phyloP scores from a whole-genome alignment of 805 yeast genomes.

The Ogataea paraovalis region DNA sequence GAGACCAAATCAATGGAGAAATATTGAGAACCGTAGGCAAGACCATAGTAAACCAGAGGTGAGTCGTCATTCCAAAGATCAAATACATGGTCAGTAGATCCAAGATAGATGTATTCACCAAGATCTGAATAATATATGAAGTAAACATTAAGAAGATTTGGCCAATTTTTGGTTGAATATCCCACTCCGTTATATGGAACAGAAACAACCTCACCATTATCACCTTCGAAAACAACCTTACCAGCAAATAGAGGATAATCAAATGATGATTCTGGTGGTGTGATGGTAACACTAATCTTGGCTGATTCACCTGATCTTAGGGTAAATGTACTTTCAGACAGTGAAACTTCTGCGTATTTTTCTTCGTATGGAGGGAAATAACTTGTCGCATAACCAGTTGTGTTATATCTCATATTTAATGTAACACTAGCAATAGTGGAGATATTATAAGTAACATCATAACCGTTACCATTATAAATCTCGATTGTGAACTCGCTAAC shows the following conservation, averaged over 20 bases:
- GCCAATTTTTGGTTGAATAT: conserved; percentile 9
- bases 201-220: conserved; percentile 11
- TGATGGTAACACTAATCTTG: conserved; percentile 4
- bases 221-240: conserved; percentile 11
- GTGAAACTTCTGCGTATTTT: conserved; percentile 5
- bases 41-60: conserved; percentile 6
- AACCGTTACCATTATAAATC: conserved; percentile 9
- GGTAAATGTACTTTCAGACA: conserved; percentile 3
- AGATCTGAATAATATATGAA: not conserved
- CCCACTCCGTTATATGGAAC: conserved; percentile 18
- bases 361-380: conserved; percentile 11
- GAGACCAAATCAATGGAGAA: conserved; percentile 12
- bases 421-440: conserved; percentile 3
- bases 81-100: not conserved
- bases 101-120: not conserved
- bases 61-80: not conserved
- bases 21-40: conserved; percentile 10
- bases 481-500: conserved; percentile 10
- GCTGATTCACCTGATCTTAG: conserved; percentile 8
- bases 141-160: conserved; percentile 1
- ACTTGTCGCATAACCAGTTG: not conserved
- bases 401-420: not conserved
- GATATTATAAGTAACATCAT: conserved; percentile 6
- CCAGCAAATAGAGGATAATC: conserved; percentile 9
- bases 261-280: conserved; percentile 1